These are phyloP conservation scores for Magnolia sinica DNA, from an alignment of 164 flowering plant species.

Conservation along the genomic window DNA sequence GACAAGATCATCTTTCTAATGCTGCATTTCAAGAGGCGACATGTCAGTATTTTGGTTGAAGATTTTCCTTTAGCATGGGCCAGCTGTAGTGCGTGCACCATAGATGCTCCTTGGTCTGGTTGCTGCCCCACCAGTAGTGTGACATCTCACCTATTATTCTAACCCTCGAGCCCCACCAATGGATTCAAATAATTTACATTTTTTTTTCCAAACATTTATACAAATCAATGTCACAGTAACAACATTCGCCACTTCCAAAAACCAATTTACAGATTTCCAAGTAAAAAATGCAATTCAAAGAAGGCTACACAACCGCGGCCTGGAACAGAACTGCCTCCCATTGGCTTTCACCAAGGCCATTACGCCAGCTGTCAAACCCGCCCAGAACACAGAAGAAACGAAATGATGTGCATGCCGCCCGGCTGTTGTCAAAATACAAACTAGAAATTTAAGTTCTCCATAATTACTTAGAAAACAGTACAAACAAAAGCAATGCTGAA, in stretches of 20 bases:
- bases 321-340: conserved; percentile 86
- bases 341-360: conserved; percentile 80
- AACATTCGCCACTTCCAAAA: neutral
- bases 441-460: neutral
- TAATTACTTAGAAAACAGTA: too few species aligned
- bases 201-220: too few species aligned
- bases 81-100: too few species aligned
- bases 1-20: too few species aligned
- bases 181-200: neutral
- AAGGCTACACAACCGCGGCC: conserved; percentile 89
- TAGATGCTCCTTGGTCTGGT: too few species aligned
- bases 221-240: neutral
- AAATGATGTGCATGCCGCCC: conserved; percentile 67
- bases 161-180: neutral
- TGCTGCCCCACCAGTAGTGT: neutral
- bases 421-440: conserved; percentile 28
- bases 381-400: conserved; percentile 63
- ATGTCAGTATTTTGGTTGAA: too few species aligned
- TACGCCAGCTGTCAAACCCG: conserved; percentile 80
- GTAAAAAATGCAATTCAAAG: conserved; percentile 20
- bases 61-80: too few species aligned
- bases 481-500: neutral
- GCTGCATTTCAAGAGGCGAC: too few species aligned
- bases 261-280: conserved; percentile 1
- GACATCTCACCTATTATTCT: neutral